Conservation (phyloP, 2,329 filamentous ascomycete species). For the Huntiella bhutanensis region DNA sequence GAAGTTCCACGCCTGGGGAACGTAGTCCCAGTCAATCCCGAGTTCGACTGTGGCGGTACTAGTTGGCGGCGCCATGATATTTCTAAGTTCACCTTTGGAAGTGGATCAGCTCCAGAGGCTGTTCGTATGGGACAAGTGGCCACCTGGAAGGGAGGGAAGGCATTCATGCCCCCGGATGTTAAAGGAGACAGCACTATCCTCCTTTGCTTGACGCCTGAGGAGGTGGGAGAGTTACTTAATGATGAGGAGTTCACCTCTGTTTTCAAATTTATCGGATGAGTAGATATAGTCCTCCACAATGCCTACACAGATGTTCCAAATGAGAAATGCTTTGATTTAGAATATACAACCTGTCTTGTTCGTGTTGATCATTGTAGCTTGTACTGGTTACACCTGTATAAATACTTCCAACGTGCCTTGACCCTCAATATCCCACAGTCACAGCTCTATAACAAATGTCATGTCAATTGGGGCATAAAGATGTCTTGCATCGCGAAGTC, state of each 20-base stretch:
- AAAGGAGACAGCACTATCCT: not conserved
- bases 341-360: no score
- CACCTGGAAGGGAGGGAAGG: not conserved
- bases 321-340: no score
- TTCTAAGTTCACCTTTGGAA: not conserved
- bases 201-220: not conserved
- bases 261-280: not conserved
- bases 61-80: not conserved
- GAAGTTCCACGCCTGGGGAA: not conserved
- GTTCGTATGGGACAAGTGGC: not conserved
- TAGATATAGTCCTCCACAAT: no score
- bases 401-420: no score
- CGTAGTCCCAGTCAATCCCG: not conserved
- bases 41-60: not conserved
- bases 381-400: no score
- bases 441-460: no score
- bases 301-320: no score
- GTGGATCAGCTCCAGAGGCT: not conserved
- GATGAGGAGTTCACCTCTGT: not conserved
- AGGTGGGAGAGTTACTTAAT: not conserved
- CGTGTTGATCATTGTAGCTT: no score
- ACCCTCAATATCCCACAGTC: no score
- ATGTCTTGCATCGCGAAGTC: no score
- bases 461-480: no score
- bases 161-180: conserved; percentile 1